Evolutionary conservation across 2,329 filamentous ascomycete genomes (phyloP).

Genomic region (Aspergillus carbonarius): DNA sequence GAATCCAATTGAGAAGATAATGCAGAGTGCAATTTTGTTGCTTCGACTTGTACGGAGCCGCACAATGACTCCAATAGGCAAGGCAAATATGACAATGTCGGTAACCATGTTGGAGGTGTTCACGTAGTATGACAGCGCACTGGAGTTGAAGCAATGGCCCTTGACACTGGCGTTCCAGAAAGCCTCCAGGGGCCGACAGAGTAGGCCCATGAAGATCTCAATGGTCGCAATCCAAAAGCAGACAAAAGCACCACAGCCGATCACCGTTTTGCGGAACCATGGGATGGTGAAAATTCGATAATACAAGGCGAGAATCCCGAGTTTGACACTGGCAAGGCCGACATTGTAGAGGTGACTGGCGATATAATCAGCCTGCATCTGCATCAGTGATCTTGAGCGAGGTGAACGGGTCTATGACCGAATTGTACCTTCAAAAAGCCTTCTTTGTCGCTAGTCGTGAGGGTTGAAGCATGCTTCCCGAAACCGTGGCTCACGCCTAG

Average conservation of each 20-base stretch:
- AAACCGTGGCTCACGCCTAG: conserved; percentile 7
- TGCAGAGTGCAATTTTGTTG: conserved; percentile 3
- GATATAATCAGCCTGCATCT: conserved; percentile 2
- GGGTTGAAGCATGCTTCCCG: background rate
- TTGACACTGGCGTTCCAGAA: conserved; percentile 6
- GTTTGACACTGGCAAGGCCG: conserved; percentile 4
- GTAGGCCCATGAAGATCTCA: conserved; percentile 5
- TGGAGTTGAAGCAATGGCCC: conserved; percentile 7
- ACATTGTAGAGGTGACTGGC: conserved; percentile 10
- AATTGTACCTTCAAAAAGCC: conserved; percentile 7
- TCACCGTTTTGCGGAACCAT: conserved; percentile 7
- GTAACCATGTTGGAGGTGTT: conserved; percentile 9
- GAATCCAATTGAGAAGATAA: conserved; percentile 6
- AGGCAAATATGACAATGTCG: conserved; percentile 1
- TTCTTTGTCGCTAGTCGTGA: background rate
- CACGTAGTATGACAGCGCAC: conserved; percentile 4
- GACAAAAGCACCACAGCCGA: conserved; percentile 1
- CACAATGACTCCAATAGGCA: conserved; percentile 5
- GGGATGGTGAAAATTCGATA: conserved; percentile 5
- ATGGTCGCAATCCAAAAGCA: conserved; percentile 6
- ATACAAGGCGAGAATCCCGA: conserved; percentile 7
- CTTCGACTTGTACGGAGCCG: background rate
- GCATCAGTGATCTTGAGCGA: background rate
- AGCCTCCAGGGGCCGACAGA: conserved; percentile 5
- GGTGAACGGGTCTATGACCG: background rate